Base-by-base conservation (phyloP, 805 yeast genomes). In the Pichia eremophila region DNA sequence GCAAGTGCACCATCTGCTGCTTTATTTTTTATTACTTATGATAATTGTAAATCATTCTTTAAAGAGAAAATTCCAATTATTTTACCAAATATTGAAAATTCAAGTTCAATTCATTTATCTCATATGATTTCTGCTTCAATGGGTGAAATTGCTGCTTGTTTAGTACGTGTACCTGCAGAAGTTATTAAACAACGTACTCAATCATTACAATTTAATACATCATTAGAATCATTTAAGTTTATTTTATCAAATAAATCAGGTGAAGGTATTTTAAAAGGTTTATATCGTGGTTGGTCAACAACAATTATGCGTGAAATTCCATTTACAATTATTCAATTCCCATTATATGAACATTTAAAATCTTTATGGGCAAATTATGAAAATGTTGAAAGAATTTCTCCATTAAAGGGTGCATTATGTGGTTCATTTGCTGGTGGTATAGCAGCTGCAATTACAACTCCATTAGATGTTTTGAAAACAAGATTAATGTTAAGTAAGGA, bases 231-330 rank as follows among this genome's bases (percentile, higher is more conserved):
- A 14, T 73, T 93, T 50, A 71, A 71, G 55, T 70, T 75, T 46
- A 69, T 91, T 39, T 60, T 87, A 15, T 66, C 69, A 45, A 85
- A 86, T 61, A 67, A 74, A 51, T 71, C 81, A 1, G 91, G 93
- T 1, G 95, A 88, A 64, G 95, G 96, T 4, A 69, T 80, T 0
- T 55, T 85, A 22, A 67, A 75, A 37, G 96, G 96, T 2, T 70
- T 93, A 5, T 93, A 93, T 62, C 73, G 98, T 55, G 99, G 99
- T 8, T 93, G 95, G 89, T 72, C 78, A 22, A 81, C 95, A 14
- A 93, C 99, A 1, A 83, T 93, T 39, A 74, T 90, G 80, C 74
- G 99, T 51, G 99, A 93, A 59, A 91, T 93, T 41, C 99, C 99
- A 5, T 93, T 93, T 68, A 93, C 99, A 0, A 74, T 90, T 62